Evolutionary conservation across 202 grass and related monocot genomes (phyloP).

Genomic region (Zizania palustris): DNA sequence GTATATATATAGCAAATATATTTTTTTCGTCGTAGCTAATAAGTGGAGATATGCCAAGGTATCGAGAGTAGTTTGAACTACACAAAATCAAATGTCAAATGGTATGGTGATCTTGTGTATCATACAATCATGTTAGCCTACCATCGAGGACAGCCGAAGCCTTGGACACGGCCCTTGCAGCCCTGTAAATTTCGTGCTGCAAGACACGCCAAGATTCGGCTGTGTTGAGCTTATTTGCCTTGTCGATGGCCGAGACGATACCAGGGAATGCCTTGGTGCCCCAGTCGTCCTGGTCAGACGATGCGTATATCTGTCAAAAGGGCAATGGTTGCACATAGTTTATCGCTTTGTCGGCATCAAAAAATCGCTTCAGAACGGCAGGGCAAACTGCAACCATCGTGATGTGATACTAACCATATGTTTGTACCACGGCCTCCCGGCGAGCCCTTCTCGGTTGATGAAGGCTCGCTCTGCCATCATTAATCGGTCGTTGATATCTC

Average conservation of each 20-base stretch:
- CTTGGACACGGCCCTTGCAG: conserved; percentile 60
- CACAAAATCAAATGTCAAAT: neutral
- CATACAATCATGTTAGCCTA: conserved; percentile 55
- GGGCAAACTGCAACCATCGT: neutral
- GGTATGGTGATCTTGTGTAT: neutral
- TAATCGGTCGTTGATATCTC: conserved; percentile 64
- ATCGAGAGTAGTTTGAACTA: neutral
- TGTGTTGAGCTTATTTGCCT: conserved; percentile 56
- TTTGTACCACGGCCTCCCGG: conserved; percentile 65
- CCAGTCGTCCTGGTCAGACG: conserved; percentile 60
- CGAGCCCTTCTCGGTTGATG: conserved; percentile 67
- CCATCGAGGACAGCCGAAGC: conserved; percentile 60
- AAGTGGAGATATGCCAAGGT: neutral
- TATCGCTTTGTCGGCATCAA: neutral
- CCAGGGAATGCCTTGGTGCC: conserved; percentile 63
- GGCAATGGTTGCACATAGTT: conserved; percentile 11
- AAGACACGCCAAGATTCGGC: conserved; percentile 49
- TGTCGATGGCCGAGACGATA: conserved; percentile 58
- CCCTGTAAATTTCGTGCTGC: conserved; percentile 72
- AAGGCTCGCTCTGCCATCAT: conserved; percentile 80
- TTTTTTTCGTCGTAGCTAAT: no score
- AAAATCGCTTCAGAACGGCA: conserved; percentile 13
- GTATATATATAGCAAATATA: neutral
- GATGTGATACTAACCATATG: conserved; percentile 64
- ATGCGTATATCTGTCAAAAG: conserved; percentile 57